Base-by-base conservation (phyloP, 2,329 filamentous ascomycete species). In the Neonectria ditissima region DNA sequence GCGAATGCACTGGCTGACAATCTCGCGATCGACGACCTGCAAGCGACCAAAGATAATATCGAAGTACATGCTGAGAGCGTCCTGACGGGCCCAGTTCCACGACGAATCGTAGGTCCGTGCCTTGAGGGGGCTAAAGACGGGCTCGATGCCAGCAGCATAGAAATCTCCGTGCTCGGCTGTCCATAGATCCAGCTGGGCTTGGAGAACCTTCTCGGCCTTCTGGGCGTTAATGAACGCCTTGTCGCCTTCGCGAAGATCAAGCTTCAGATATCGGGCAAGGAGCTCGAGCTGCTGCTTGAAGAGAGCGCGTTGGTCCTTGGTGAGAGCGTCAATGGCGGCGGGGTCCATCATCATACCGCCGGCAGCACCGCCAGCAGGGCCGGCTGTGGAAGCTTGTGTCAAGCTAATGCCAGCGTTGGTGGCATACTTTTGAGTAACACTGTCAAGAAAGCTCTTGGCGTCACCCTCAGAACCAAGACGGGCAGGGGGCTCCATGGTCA, bases 341-440 rank as follows among this genome's bases (percentile, higher is more conserved):
- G 96, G 96, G 75, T 99, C 96, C 94, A 99, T 98, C 93, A 99
- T 97, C 96, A 99, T 98, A 77, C 94, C 95, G 69, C 88, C 92
- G 59, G 85, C 87, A 61, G 85, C 88, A 65, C 88, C 91, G 65
- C 87, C 91, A 58, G 89, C 91, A 65, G 87, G 87, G 68, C 93
- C 93, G 65, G 90, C 91, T 55, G 91, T 88, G 26, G 92, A 87
- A 28, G 91, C 89, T 7, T 92, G 89, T 5, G 94, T 91, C 63
- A 99, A 83, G 78, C 85, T 97, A 79, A 99, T 90, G 65, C 96
- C 96, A 48, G 92, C 91, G 65, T 88, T 89, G 28, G 89, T 81
- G 54, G 96, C 95, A 77, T 98, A 98, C 79, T 97, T 97, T 75
- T 97, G 92, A 30, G 93, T 81, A 43, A 95, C 89, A 66, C 92